A percentile compares a stretch with the other conserved stretches of the same genome.
phyloP scores from a whole-genome alignment of 2,329 filamentous ascomycete genomes.

The Neofusicoccum parvum region DNA sequence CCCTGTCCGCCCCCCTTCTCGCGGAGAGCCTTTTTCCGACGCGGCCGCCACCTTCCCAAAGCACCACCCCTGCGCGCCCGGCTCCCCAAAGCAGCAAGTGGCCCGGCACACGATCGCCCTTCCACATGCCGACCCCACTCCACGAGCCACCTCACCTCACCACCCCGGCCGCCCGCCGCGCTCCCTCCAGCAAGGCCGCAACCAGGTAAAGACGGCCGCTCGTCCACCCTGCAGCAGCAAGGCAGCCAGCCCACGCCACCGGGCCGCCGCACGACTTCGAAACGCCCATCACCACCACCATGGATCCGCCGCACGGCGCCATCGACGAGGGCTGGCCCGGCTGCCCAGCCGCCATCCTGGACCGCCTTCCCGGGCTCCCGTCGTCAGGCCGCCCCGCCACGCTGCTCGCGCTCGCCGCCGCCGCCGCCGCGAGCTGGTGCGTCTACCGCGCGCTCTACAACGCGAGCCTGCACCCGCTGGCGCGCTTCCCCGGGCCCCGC shows the following conservation, averaged over 20 bases:
- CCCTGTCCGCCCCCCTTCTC: too few relatives aligned
- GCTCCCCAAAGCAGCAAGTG: background rate
- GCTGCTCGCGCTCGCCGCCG: background rate
- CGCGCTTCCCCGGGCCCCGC: background rate
- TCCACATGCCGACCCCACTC: background rate
- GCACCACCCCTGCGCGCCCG: background rate
- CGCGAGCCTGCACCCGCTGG: constrained; percentile 6
- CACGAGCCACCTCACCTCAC: too few relatives aligned
- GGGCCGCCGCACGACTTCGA: background rate
- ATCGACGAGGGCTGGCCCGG: too few relatives aligned
- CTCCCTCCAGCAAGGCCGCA: background rate
- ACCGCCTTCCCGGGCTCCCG: background rate
- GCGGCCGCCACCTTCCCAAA: background rate
- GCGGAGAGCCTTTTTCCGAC: too few relatives aligned
- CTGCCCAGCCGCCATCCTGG: background rate
- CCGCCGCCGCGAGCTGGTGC: background rate
- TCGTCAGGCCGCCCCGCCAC: background rate
- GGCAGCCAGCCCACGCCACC: background rate
- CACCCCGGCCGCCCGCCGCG: background rate
- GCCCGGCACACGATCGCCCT: background rate
- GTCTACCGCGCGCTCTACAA: constrained; percentile 7
- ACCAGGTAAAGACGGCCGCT: background rate
- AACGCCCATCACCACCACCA: background rate
- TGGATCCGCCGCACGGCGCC: background rate
- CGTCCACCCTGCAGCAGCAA: background rate